Base-by-base conservation (phyloP, 495 filamentous ascomycete genomes). In the Evernia prunastri region DNA sequence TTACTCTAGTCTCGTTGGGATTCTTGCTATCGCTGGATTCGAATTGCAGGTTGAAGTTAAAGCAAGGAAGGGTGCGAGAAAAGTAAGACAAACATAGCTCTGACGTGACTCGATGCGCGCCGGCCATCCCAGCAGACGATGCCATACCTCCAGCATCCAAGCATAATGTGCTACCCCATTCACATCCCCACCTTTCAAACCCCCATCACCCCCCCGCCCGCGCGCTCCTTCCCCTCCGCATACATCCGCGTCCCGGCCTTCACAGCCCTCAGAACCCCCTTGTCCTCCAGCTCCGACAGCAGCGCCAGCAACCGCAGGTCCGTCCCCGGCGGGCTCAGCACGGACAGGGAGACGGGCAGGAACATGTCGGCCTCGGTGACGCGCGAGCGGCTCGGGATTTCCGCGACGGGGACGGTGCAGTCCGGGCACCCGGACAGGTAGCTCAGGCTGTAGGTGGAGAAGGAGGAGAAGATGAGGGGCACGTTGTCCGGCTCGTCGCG, bases 341-440 rank as follows among this genome's bases (percentile, higher is more conserved):
- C 17, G 7, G 63, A 64, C 40, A 59, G 63, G 12, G 63, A 64
- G 43, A 79, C 74, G 4, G 77, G 77, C n/a, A 78, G 68, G 68
- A 76, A 76, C 63, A 77, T 76, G 68, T 72, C 69, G 37, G 69
- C 67, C 57, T 72, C 72, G 11, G 77, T 78, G 13, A 78, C 67
- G 59, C 76, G 72, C 49, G 70, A 73, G 31, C 47, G 59, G 60
- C 75, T 75, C 27, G 72, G 67, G 27, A 77, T 72, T 63, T 79
- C 76, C 4, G 74, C 47, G 13, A 71, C 49, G 23, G 69, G 69
- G 11, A 71, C 56, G 20, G 69, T 68, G 35, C 58, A 59, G 27
- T 71, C 67, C 3, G 69, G 67, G 59, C 69, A 71, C 11, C 67
- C 67, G 0, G 64, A 68, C 39, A 66, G 57, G 58, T 71, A 68